A percentile compares a stretch with the other conserved stretches of the same genome.
phyloP scores from a whole-genome alignment of 257 asterid genomes.

The Buddleja alternifolia region DNA sequence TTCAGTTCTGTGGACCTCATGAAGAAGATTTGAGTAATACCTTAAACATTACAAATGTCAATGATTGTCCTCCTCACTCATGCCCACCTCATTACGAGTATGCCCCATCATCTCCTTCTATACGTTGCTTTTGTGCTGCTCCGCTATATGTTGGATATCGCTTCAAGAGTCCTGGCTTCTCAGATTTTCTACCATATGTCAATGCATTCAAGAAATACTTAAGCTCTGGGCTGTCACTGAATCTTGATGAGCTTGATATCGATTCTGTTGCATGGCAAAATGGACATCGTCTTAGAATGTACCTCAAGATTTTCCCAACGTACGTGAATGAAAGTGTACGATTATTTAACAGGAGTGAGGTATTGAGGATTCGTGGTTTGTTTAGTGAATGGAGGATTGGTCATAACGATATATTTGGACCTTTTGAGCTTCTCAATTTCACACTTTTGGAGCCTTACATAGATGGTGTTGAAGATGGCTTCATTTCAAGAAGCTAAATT shows the following conservation, averaged over 20 bases:
- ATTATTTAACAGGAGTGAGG: conserved; percentile 67
- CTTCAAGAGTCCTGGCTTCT: conserved; percentile 90
- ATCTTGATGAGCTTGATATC: conserved; percentile 61
- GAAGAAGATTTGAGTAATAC: conserved; percentile 41
- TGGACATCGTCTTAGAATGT: conserved; percentile 84
- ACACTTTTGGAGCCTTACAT: conserved; percentile 68
- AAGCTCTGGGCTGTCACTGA: conserved; percentile 57
- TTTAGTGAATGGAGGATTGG: conserved; percentile 83
- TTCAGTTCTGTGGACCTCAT: conserved; percentile 56
- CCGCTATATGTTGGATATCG: conserved; percentile 86
- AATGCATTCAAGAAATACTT: conserved; percentile 57
- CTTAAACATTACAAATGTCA: conserved; percentile 34
- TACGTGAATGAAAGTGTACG: conserved; percentile 33
- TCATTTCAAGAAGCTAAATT: too few species aligned
- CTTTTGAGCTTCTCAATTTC: conserved; percentile 87
- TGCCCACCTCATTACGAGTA: conserved; percentile 73
- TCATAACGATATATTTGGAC: conserved; percentile 76
- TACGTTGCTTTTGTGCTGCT: conserved; percentile 72
- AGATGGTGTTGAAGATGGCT: conserved; percentile 61
- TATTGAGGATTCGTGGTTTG: conserved; percentile 57
- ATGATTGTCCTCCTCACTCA: conserved; percentile 40
- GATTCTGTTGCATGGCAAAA: conserved; percentile 62
- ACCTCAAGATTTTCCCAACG: conserved; percentile 73
- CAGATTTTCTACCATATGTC: conserved; percentile 66
- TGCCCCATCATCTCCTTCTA: conserved; percentile 54